phyloP scores from a whole-genome alignment of 305 asterid species.

The Solanum hybrid region DNA sequence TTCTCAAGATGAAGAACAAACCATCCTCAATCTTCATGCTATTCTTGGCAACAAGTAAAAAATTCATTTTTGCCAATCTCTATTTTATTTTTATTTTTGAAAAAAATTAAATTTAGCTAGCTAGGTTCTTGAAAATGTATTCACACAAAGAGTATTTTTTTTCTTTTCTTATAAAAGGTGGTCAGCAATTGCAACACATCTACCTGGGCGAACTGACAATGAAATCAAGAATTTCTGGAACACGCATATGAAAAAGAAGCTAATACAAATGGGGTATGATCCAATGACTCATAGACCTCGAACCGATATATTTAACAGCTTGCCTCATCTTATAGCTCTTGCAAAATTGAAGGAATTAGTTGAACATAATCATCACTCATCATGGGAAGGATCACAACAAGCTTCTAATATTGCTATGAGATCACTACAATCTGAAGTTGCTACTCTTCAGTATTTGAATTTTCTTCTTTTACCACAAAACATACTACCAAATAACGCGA shows the following conservation, averaged over 20 bases:
- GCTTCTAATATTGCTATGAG: slow-evolving; percentile 18
- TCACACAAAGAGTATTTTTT: not conserved
- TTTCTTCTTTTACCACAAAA: slow-evolving; percentile 27
- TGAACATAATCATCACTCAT: slow-evolving; percentile 29
- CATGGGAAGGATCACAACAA: slow-evolving; percentile 55
- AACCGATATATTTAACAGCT: slow-evolving; percentile 53
- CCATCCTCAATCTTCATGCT: slow-evolving; percentile 76
- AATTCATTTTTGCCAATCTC: not conserved
- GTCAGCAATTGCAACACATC: slow-evolving; percentile 76
- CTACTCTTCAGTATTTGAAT: slow-evolving; percentile 48
- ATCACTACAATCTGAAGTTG: slow-evolving; percentile 48
- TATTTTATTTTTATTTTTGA: not conserved
- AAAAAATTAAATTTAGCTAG: not conserved
- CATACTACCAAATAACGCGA: not conserved
- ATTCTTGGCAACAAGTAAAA: slow-evolving; percentile 52
- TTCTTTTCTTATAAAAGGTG: slow-evolving; percentile 28
- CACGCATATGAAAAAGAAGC: slow-evolving; percentile 68
- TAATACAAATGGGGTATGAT: slow-evolving; percentile 71
- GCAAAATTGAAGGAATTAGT: slow-evolving; percentile 52
- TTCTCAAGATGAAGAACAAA: slow-evolving; percentile 69
- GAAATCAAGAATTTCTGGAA: slow-evolving; percentile 84
- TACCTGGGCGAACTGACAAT: slow-evolving; percentile 74
- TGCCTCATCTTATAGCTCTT: slow-evolving; percentile 65
- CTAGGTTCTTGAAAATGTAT: not conserved
- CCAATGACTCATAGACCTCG: slow-evolving; percentile 83